Evolutionary conservation across 208 protist genomes (phyloP), one percentile per base, ranked within the genome.

Genomic region (Leishmania braziliensis): DNA sequence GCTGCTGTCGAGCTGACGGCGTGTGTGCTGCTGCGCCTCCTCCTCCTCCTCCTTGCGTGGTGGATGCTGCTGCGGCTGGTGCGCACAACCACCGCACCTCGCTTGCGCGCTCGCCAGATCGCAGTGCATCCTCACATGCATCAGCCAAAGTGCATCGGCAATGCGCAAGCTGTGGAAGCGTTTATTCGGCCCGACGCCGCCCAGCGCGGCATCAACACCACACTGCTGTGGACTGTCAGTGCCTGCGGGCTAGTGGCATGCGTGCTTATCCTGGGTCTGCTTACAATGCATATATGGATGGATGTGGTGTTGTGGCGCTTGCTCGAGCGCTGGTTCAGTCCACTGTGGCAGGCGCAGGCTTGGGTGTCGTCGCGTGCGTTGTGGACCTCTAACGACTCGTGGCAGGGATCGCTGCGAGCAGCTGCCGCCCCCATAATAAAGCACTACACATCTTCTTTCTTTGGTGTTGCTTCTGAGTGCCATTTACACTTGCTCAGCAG

Each of bases 251-350:
- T 29, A 1, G 50, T 79, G 50, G 70, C 77, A 36, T 50, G 43
- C 2, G 2, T 73, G 9, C 51, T 80, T 0, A 74, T 85, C 53
- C 20, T 63, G 20, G 2, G 75, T 60, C 82, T 85, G n/a, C 71
- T 85, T 23, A 78, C 77, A 12, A 63, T 81, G 71, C 76, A 85
- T 36, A 36, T 81, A 23, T 85, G 75, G 82, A 68, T 77, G 60
- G 72, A 74, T 14, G 12, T 75, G 51, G 51, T 85, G 56, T 16
- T 81, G 71, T 78, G 60, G 60, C 16, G 51, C 43, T 1, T 78
- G 71, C 75, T 72, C 51, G 43, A 73, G 72, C 53, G 26, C 23
- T 54, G 63, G 14, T 62, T 53, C 5, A 6, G 12, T 3, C 71
- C 82, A 20, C 36, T 84, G 5, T 6, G 6, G 29, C 43, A 63